These are phyloP conservation scores for Apostasia shenzhenica DNA, from an alignment of 106 monocot species.

Conservation along the genomic window DNA sequence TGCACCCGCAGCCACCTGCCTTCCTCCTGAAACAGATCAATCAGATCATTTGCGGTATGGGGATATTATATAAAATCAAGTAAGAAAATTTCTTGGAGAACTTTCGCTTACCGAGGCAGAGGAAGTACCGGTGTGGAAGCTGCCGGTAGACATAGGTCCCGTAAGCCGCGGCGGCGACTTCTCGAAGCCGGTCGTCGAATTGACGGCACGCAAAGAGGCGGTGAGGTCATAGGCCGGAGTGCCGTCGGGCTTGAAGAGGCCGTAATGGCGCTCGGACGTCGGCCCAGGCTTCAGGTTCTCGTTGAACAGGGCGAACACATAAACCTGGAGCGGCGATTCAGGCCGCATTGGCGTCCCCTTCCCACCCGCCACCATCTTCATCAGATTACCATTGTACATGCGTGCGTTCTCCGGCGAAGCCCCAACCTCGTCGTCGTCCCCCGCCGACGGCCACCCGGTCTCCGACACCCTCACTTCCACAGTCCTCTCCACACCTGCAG, in stretches of 20 bases:
- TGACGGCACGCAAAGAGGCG: neutral
- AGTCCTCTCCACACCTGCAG: neutral
- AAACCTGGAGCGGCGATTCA: slow-evolving; percentile 2
- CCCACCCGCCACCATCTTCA: slow-evolving; percentile 8
- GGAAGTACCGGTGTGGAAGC: too few relatives aligned
- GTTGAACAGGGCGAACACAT: slow-evolving; percentile 17
- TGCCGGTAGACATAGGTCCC: too few relatives aligned
- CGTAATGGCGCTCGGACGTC: slow-evolving; percentile 13
- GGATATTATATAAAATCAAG: too few relatives aligned
- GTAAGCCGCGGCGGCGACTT: too few relatives aligned
- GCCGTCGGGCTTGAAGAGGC: slow-evolving; percentile 19
- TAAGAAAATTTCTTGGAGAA: too few relatives aligned
- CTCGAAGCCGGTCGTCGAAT: neutral
- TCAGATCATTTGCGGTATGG: too few relatives aligned
- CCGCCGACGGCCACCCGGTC: slow-evolving; percentile 17
- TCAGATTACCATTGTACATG: slow-evolving; percentile 18
- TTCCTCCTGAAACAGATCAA: too few relatives aligned
- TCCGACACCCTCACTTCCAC: slow-evolving; percentile 17
- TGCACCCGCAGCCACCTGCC: too few relatives aligned
- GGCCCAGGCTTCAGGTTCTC: slow-evolving; percentile 19
- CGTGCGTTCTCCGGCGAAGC: slow-evolving; percentile 17
- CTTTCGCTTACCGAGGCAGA: too few relatives aligned
- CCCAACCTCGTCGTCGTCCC: slow-evolving; percentile 14
- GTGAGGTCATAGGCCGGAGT: slow-evolving; percentile 8
- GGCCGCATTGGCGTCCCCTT: slow-evolving; percentile 19